Percentiles rank a stretch among this genome's conserved stretches.
Evolutionary conservation across 139 green algal species (phyloP).

Genomic region (Chlamydomonas incerta): DNA sequence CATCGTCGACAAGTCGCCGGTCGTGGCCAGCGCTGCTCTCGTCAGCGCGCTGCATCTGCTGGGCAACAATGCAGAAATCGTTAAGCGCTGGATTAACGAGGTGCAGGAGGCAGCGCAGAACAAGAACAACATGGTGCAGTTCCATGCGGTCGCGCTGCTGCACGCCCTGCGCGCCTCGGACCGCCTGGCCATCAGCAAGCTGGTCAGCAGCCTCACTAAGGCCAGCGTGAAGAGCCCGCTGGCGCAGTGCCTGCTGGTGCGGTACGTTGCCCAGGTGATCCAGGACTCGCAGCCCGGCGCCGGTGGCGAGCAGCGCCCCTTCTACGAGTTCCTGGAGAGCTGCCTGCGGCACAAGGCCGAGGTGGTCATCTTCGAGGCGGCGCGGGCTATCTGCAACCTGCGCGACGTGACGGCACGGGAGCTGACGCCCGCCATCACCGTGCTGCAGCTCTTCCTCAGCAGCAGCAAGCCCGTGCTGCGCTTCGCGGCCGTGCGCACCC

Average conservation of each 20-base stretch:
- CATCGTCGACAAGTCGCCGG: slow-evolving; percentile 94
- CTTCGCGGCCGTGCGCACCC: slow-evolving; percentile 91
- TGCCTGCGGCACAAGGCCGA: slow-evolving; percentile 97
- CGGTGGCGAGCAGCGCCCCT: slow-evolving; percentile 86
- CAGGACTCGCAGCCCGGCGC: slow-evolving; percentile 62
- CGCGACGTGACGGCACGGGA: slow-evolving; percentile 90
- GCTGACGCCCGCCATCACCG: slow-evolving; percentile 95
- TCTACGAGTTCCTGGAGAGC: slow-evolving; percentile 97
- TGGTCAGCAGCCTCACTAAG: slow-evolving; percentile 92
- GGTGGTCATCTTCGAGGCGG: slow-evolving; percentile 95
- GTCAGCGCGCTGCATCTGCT: slow-evolving; percentile 91
- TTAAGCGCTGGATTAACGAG: slow-evolving; percentile 98
- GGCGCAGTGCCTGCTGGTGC: slow-evolving; percentile 95
- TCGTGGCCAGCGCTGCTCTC: slow-evolving; percentile 86
- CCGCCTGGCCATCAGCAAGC: slow-evolving; percentile 96
- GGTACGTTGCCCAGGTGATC: slow-evolving; percentile 90
- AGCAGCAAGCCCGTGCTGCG: slow-evolving; percentile 97
- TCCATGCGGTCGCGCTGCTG: slow-evolving; percentile 95
- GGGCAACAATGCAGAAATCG: slow-evolving; percentile 87
- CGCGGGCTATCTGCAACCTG: slow-evolving; percentile 94
- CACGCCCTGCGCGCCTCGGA: slow-evolving; percentile 93
- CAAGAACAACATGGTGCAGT: slow-evolving; percentile 96
- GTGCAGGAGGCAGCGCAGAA: slow-evolving; percentile 93
- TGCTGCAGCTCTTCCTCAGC: slow-evolving; percentile 98
- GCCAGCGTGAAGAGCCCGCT: slow-evolving; percentile 89